These are phyloP conservation scores for Brassica incana DNA, from an alignment of 345 rosid genomes.

Conservation along the genomic window DNA sequence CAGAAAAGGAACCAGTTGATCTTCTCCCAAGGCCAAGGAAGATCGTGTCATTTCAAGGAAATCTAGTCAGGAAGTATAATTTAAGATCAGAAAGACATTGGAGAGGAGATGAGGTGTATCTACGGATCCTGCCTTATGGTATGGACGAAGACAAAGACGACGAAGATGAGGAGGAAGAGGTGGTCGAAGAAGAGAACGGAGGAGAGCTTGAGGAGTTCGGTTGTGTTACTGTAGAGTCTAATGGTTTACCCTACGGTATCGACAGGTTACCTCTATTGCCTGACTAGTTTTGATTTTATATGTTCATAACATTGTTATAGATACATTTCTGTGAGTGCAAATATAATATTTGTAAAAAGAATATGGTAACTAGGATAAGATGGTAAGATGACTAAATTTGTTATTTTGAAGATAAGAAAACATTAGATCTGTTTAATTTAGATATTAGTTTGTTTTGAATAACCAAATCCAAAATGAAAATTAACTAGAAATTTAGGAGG, in stretches of 20 bases:
- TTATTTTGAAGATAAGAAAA: too few relatives aligned
- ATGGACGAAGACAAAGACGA: constrained; percentile 27
- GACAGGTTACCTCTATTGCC: constrained; percentile 38
- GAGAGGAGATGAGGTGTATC: constrained; percentile 48
- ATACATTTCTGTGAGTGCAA: constrained; percentile 4
- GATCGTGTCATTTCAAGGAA: constrained; percentile 63
- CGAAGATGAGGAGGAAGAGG: constrained; percentile 44
- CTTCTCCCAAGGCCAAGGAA: constrained; percentile 63
- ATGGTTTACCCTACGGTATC: constrained; percentile 22
- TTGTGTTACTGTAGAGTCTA: constrained; percentile 8
- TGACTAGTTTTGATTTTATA: constrained; percentile 15
- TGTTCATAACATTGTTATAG: constrained; percentile 9
- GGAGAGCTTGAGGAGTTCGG: constrained; percentile 28
- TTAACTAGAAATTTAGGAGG: too few relatives aligned
- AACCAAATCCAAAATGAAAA: too few relatives aligned
- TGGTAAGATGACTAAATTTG: too few relatives aligned
- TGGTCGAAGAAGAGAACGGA: constrained; percentile 36
- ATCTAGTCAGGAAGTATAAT: constrained; percentile 57
- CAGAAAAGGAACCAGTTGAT: constrained; percentile 63
- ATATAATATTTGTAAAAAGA: neutral
- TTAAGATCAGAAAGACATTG: constrained; percentile 57
- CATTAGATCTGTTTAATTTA: too few relatives aligned
- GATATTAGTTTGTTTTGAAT: too few relatives aligned
- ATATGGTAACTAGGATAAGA: neutral
- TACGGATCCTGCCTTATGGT: constrained; percentile 64